Conservation (phyloP, 176 grass and related monocot genomes). For the Bonia amplexicaulis region DNA sequence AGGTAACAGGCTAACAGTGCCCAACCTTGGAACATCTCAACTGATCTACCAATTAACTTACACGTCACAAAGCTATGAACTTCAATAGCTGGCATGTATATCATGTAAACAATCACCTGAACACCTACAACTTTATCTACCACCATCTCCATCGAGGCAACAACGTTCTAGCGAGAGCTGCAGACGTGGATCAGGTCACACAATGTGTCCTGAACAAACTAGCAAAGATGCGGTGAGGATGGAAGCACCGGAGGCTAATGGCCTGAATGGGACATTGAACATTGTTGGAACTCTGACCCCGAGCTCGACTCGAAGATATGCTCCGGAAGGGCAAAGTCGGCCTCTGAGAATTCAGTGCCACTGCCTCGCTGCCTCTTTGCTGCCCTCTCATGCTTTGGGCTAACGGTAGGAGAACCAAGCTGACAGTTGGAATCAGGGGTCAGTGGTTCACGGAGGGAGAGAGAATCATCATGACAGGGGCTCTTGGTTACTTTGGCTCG, state of each 20-base stretch:
- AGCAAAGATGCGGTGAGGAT: conserved; percentile 4
- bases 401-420: conserved; percentile 41
- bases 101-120: conserved; percentile 29
- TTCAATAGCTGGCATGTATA: conserved; percentile 25
- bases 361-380: conserved; percentile 42
- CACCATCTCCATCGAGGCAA: conserved; percentile 3
- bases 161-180: conserved; percentile 29
- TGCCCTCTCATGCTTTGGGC: conserved; percentile 55
- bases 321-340: conserved; percentile 45
- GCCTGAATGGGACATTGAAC: conserved; percentile 36
- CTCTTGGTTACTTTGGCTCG: conserved; percentile 32
- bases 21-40: neutral
- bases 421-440: conserved; percentile 79
- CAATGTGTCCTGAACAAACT: conserved; percentile 14
- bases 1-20: neutral
- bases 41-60: conserved; percentile 18
- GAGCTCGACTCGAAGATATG: conserved; percentile 79
- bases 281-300: conserved; percentile 57
- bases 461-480: conserved; percentile 49
- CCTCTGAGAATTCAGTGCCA: conserved; percentile 23
- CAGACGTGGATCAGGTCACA: conserved; percentile 12
- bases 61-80: conserved; percentile 25
- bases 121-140: conserved; percentile 36
- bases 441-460: conserved; percentile 43
- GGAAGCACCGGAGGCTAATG: conserved; percentile 8